These are phyloP conservation scores for Lasiosphaeria hispida DNA, from an alignment of 495 filamentous ascomycete species.

Conservation along the genomic window DNA sequence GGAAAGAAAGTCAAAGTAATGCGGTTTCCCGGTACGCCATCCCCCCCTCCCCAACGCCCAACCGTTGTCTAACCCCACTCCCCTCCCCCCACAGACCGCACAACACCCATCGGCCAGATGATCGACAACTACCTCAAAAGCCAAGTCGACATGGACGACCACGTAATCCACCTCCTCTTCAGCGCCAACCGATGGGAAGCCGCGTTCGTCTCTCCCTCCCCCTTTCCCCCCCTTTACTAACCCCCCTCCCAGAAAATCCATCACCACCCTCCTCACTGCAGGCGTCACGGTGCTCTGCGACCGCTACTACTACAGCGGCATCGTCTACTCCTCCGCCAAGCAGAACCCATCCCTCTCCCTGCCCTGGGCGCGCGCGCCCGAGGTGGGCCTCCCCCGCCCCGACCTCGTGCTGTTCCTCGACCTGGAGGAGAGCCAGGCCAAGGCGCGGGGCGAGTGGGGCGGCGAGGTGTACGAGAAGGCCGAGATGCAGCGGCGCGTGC, in stretches of 20 bases:
- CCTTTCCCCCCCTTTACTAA: conserved; percentile 8
- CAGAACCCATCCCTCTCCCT: conserved; percentile 65
- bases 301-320: conserved; percentile 90
- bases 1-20: conserved; percentile 69
- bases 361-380: conserved; percentile 76
- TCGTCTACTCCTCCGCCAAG: conserved; percentile 95
- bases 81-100: conserved; percentile 60
- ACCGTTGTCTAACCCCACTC: neutral
- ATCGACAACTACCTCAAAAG: conserved; percentile 84
- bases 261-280: conserved; percentile 55
- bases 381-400: conserved; percentile 82
- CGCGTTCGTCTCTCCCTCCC: conserved; percentile 44
- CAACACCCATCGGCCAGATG: conserved; percentile 83
- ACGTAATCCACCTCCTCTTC: conserved; percentile 92
- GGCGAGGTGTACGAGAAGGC: conserved; percentile 84
- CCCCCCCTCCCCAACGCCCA: neutral
- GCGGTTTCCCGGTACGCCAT: conserved; percentile 79
- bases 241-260: conserved; percentile 46
- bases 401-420: conserved; percentile 87
- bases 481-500: conserved; percentile 77
- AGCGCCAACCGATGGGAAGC: conserved; percentile 95
- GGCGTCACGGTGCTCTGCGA: conserved; percentile 82
- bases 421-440: conserved; percentile 68
- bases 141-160: conserved; percentile 76
- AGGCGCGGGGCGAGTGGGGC: conserved; percentile 77